These are phyloP conservation scores for Dinochytrium kinnereticum DNA, from an alignment of 371 early-diverging fungal genomes.

Conservation along the genomic window DNA sequence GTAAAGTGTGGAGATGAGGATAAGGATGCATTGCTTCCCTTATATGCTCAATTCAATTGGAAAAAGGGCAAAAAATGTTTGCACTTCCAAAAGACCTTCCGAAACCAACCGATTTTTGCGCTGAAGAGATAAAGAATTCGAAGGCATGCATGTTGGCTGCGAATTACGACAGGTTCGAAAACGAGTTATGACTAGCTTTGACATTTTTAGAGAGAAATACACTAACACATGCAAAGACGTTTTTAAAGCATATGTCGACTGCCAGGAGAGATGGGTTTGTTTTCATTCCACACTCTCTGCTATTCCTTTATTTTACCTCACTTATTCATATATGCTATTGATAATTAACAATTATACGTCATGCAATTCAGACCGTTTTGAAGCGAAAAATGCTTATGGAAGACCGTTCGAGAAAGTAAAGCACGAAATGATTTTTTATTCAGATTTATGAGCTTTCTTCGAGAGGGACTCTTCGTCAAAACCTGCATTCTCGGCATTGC, in stretches of 20 bases:
- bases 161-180: conserved; percentile 19
- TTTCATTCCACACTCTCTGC: background rate
- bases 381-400: background rate
- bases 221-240: conserved; percentile 15
- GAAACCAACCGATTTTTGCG: conserved; percentile 14
- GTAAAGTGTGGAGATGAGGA: too few relatives aligned
- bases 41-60: too few relatives aligned
- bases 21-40: too few relatives aligned
- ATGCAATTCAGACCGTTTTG: background rate
- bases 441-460: background rate
- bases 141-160: conserved; percentile 21
- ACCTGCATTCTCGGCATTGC: background rate
- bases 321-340: too few relatives aligned
- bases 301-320: too few relatives aligned
- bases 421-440: too few relatives aligned
- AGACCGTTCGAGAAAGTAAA: background rate
- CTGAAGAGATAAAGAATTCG: background rate
- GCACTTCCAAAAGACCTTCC: conserved; percentile 22
- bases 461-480: background rate
- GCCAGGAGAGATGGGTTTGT: conserved; percentile 7
- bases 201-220: conserved; percentile 21
- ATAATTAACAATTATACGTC: background rate
- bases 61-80: too few relatives aligned
- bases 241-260: conserved; percentile 3
- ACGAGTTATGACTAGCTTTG: background rate